Evolutionary conservation across 805 yeast genomes (phyloP), one percentile per base, ranked within the genome.

Genomic region (Candida fluviatilis): DNA sequence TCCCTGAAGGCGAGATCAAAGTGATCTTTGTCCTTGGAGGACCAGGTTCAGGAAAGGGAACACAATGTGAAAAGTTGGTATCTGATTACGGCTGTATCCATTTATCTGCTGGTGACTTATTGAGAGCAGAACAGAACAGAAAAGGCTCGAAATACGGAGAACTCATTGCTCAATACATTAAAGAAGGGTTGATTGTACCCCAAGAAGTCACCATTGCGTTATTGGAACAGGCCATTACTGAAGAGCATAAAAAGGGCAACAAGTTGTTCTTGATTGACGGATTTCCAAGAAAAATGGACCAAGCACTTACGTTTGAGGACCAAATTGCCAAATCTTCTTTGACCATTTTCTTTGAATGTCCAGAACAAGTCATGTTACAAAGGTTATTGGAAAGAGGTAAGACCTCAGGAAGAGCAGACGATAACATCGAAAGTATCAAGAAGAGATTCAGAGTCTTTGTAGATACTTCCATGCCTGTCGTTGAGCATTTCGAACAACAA

Each of bases 281-380:
- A 0, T 91, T 93, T 75, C 99, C 99, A 35, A 78, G 98, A 59
- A 88, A 90, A 60, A 91, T 93, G 97, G 98, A 93, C 64, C 99
- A 91, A 69, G 98, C 98, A 0, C 42, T 84, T 29, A 84, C 91
- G n/a, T 91, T 91, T 58, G 98, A 91, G 65, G 78, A 84, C 28
- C 69, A 78, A 55, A 60, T 80, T 51, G 93, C 80, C 52, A 82
- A 73, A 60, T 82, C 86, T 45, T 69, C 78, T 18, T 76, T 83
- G 62, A 79, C 85, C 2, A 66, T 85, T 30, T 85, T 82, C 62
- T 85, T 85, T 54, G 89, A 84, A 47, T 85, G 95, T 59, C 86
- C 91, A 1, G 93, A 84, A 60, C 55, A 65, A 29, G 84, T 87
- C 38, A 90, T 91, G 97, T 71, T 89, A 48, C 65, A 76, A 47